phyloP scores from a whole-genome alignment of 495 filamentous ascomycete species.

The Penicillium chermesinum region DNA sequence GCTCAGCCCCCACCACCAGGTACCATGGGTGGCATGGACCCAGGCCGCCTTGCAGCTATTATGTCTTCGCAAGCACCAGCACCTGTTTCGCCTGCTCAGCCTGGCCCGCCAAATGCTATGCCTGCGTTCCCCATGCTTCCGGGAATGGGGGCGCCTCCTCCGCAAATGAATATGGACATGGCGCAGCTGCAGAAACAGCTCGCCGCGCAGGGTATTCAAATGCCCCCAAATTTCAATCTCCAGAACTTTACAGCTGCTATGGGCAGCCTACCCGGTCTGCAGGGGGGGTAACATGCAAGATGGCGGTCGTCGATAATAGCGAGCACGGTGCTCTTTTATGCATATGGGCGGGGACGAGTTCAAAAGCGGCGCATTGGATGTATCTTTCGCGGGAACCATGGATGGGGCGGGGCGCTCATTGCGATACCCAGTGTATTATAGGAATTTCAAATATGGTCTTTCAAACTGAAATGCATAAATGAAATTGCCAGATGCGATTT shows the following conservation, averaged over 20 bases:
- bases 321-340: conserved; percentile 4
- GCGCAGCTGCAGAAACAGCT: conserved; percentile 58
- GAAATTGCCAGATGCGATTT: too few species aligned
- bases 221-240: conserved; percentile 36
- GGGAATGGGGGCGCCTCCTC: conserved; percentile 33
- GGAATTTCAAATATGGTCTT: conserved; percentile 2
- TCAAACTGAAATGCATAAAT: too few species aligned
- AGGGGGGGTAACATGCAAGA: conserved; percentile 30
- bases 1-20: conserved; percentile 43
- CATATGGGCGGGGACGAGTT: conserved; percentile 10
- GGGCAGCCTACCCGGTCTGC: conserved; percentile 45
- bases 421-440: conserved; percentile 24
- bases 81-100: conserved; percentile 13
- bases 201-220: conserved; percentile 32
- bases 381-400: conserved; percentile 14
- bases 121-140: conserved; percentile 43
- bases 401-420: conserved; percentile 16
- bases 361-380: conserved; percentile 22
- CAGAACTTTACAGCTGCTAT: conserved; percentile 41
- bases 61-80: conserved; percentile 37
- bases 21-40: conserved; percentile 51
- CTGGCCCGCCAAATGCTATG: conserved; percentile 11
- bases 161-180: conserved; percentile 58
- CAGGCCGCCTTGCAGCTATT: conserved; percentile 43
- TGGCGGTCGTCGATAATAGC: conserved; percentile 30